Base-by-base conservation (phyloP, 2,329 filamentous ascomycete species). In the Penicillium sp. region DNA sequence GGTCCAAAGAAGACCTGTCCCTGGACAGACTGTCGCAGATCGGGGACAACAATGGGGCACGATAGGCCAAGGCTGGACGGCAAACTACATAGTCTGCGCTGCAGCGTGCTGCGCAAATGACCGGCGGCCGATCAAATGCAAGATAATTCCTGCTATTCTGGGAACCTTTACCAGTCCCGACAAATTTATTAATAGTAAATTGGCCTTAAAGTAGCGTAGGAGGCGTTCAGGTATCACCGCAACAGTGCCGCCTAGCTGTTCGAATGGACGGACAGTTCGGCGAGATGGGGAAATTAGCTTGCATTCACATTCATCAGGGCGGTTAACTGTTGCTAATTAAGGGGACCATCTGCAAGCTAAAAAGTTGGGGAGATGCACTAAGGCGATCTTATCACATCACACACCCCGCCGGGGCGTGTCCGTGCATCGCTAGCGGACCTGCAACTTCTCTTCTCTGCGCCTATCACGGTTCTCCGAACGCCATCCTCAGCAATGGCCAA, bases 301-400 rank as follows among this genome's bases (percentile, higher is more conserved):
- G 13, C 7, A 32, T 16, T 18, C 15, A 16, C 8, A 29, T 25
- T 25, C 7, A 11, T 29, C 7, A 6, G 7, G 29, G 29, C 29
- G 29, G 29, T 18, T 32, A 32, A 32, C 4, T 32, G 29, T 16
- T 32, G 16, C 29, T 32, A 32, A 32, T 32, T 32, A 32, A 32
- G 29, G 29, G 16, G 4, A 29, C 11, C 13, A 9, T 6, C 6
- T 29, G 26, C 26, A 32, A 29, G 13, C 7, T 29, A n/a, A 29
- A 29, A 29, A 29, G 8, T 29, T 14, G 26, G 26, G 26, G 26
- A 29, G 13, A 9, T 29, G 26, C 26, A 14, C 26, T 6, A 29
- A 29, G 26, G 13, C 26, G 6, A 29, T 29, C 26, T 29, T 29
- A 29, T 29, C 26, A 29, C 26, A 29, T 29, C 26, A 29, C 26